Base-by-base conservation (phyloP, 257 asterid species). In the Dorcoceras hygrometricum region DNA sequence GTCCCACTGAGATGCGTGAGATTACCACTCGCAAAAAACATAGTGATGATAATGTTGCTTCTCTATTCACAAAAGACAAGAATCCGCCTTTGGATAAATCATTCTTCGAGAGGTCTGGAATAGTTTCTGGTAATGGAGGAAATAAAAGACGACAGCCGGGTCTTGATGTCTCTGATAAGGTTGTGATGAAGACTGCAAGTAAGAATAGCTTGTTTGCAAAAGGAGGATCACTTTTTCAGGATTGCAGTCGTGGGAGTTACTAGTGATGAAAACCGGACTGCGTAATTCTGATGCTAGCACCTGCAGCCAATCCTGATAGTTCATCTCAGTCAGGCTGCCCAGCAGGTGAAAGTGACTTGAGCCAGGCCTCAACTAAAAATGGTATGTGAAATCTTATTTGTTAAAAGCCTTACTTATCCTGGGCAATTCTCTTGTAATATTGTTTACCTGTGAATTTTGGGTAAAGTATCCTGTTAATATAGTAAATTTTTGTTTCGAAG, bases 271-370 rank as follows among this genome's bases (percentile, higher is more conserved):
- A 82, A 77, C 76, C 80, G 69, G 70, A 56, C 57, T 55, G 68
- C 22, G 69, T n/a, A 71, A 78, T 76, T 83, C 84, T 31, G 77
- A 66, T 76, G 69, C 80, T 32, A 71, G 77, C 61, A 86, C 85
- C 14, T 73, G 46, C 43, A 67, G 80, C 39, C 86, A 79, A 63
- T 84, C 95, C 95, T 1, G 84, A 79, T 65, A 79, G 75, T 76
- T 85, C 89, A 65, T 84, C 89, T 36, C 70, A 77, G 56, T 86
- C 90, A 10, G 90, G 72, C 46, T 25, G 73, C 78, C 79, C 95
- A 4, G 75, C 0, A 23, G 87, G 77, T 59, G 94, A 79, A 75
- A 83, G 85, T 78, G 86, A 82, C 59, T 58, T 70, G 76, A 81
- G 89, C 78, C 79, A 66, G 59, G 78, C 69, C 71, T 79, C 86